Conservation (phyloP, 2,329 filamentous ascomycete genomes). For the Epichloe coenophiala region DNA sequence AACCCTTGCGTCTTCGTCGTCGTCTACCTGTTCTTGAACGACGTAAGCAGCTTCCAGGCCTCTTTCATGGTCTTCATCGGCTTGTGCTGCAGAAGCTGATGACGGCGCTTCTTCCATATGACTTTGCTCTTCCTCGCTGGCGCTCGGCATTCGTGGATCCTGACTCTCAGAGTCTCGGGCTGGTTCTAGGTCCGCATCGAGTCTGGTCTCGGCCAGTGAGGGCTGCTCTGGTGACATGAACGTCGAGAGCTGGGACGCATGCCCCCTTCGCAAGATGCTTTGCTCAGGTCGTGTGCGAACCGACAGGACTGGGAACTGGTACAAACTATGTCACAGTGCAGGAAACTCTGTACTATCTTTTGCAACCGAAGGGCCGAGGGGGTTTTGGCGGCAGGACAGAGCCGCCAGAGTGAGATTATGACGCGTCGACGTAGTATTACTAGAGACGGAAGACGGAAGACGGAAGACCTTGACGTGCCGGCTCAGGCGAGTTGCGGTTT, state of each 20-base stretch:
- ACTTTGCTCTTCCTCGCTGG: background rate
- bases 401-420: background rate
- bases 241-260: background rate
- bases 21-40: background rate
- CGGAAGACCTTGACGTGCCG: background rate
- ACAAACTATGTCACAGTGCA: background rate
- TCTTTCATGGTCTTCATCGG: background rate
- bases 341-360: background rate
- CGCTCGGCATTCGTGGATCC: background rate
- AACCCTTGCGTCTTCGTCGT: background rate
- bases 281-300: background rate
- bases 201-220: conserved; percentile 3
- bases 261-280: background rate
- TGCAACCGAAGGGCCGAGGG: background rate
- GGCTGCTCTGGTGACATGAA: conserved; percentile 8
- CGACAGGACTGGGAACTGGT: too few relatives aligned
- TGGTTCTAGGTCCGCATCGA: conserved; percentile 3
- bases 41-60: background rate
- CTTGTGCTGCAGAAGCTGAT: background rate
- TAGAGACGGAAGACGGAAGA: background rate
- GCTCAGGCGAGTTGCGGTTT: background rate
- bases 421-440: background rate
- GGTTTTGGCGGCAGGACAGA: too few relatives aligned
- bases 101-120: background rate
- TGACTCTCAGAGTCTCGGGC: background rate